Conservation (phyloP, 768 basidiomycete genomes). For the Xerocomellus amylosporus region DNA sequence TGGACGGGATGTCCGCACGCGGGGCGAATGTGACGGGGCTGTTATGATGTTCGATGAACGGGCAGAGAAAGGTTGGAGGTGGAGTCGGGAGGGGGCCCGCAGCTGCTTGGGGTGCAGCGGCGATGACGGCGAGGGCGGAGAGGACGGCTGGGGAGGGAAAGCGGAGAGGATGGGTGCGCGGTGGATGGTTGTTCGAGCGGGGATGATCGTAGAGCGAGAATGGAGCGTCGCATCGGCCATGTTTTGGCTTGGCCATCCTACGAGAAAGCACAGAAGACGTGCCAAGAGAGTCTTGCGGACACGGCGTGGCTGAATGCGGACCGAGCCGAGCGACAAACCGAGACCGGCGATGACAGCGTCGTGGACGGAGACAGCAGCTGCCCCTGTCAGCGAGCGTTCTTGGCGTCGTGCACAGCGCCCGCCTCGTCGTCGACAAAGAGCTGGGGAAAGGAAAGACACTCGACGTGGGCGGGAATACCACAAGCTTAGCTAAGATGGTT, state of each 20-base stretch:
- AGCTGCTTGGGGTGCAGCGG: conserved; percentile 43
- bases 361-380: not conserved
- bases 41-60: conserved; percentile 36
- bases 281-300: conserved; percentile 36
- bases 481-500: conserved; percentile 26
- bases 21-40: not conserved
- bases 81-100: conserved; percentile 42
- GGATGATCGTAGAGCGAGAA: not conserved
- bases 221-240: conserved; percentile 30
- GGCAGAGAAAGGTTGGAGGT: conserved; percentile 56
- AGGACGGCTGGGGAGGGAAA: conserved; percentile 52
- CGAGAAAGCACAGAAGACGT: conserved; percentile 36
- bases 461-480: conserved; percentile 13
- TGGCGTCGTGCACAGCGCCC: conserved; percentile 1
- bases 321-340: conserved; percentile 6
- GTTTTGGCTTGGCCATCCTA: conserved; percentile 55
- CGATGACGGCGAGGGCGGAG: conserved; percentile 56
- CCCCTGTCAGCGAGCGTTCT: not conserved
- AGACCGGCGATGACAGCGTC: not conserved
- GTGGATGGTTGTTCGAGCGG: not conserved
- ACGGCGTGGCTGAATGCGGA: conserved; percentile 32
- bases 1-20: not conserved
- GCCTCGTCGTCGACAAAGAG: conserved; percentile 6
- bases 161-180: conserved; percentile 1
- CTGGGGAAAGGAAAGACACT: not conserved